phyloP scores from a whole-genome alignment of 352 stramenopile species.

The Phytophthora brassicae region DNA sequence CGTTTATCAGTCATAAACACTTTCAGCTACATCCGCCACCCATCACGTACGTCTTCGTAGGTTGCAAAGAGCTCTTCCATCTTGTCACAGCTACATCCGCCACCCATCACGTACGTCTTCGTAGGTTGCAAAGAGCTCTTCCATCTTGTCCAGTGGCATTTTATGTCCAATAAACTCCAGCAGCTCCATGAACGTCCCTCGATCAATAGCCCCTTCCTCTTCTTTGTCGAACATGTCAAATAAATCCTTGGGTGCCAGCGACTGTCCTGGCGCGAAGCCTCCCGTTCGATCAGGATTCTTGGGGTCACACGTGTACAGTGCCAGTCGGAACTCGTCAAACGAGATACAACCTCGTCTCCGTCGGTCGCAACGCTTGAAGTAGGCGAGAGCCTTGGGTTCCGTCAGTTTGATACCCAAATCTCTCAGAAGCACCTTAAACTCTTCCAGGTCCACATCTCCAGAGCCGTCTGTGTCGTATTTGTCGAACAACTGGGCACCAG shows the following conservation, averaged over 20 bases:
- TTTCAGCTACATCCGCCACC: neutral
- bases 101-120: constrained; percentile 54
- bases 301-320: constrained; percentile 79
- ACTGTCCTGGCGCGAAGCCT: constrained; percentile 70
- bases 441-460: constrained; percentile 73
- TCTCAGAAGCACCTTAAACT: constrained; percentile 72
- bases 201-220: constrained; percentile 67
- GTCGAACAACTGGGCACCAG: constrained; percentile 60
- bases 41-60: constrained; percentile 63
- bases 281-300: constrained; percentile 70
- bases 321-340: constrained; percentile 80
- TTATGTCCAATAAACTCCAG: constrained; percentile 70
- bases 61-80: constrained; percentile 68
- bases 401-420: constrained; percentile 63
- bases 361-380: constrained; percentile 80
- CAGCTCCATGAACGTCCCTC: constrained; percentile 65
- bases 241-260: constrained; percentile 72
- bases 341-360: constrained; percentile 63
- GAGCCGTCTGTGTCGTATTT: constrained; percentile 82
- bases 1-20: neutral
- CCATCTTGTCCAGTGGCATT: constrained; percentile 61
- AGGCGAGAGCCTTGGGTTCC: constrained; percentile 70
- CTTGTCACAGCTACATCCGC: too few species aligned
- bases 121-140: constrained; percentile 63
- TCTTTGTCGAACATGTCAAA: constrained; percentile 85